Base-by-base conservation (phyloP, 192 early-diverging fungal species). In the Linnemannia exigua region DNA sequence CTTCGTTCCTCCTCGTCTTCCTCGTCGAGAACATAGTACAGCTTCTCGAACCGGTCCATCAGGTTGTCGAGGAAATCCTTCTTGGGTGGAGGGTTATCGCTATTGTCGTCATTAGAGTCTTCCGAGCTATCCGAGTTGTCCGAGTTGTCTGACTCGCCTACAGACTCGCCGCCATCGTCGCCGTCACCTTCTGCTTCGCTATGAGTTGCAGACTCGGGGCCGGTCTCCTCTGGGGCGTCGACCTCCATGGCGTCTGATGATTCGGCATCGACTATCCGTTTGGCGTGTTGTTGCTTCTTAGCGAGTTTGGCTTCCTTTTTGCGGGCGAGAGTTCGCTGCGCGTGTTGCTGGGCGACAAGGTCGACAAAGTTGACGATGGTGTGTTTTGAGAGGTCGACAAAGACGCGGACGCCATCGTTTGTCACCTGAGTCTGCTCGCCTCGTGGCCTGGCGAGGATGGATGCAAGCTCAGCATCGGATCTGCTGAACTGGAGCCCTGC, bases 281-380 rank as follows among this genome's bases (percentile, higher is more conserved):
- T 63, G 25, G 58, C 58, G 28, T 63, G 58, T 63, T 63, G 58
- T 22, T 63, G 58, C 3, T 63, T 63, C 58, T 63, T 63, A 12
- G 58, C 58, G 11, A 63, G 58, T 15, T 63, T 63, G 8, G 58
- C 58, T 31, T 63, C 58, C 28, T 63, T 63, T 14, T 63, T 63
- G 28, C 58, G 58, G 28, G 58, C 58, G 3, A 63, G 58, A 63
- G 58, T 41, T 31, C 58, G 82, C 31, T 73, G 76, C 37, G 58
- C n/a, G 7, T 86, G 84, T 25, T 86, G 78, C 44, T 80, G 69
- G 41, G 78, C 78, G 69, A 86, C 74, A 51, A 86, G 58, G 66
- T 86, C 84, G 5, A 79, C 46, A 63, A 77, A 86, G 31, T 78
- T 80, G 78, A 86, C 80, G 74, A 86, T 86, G 70, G 84, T 74